Evolutionary conservation across 495 filamentous ascomycete genomes (phyloP).

Genomic region (Letharia lupina): DNA sequence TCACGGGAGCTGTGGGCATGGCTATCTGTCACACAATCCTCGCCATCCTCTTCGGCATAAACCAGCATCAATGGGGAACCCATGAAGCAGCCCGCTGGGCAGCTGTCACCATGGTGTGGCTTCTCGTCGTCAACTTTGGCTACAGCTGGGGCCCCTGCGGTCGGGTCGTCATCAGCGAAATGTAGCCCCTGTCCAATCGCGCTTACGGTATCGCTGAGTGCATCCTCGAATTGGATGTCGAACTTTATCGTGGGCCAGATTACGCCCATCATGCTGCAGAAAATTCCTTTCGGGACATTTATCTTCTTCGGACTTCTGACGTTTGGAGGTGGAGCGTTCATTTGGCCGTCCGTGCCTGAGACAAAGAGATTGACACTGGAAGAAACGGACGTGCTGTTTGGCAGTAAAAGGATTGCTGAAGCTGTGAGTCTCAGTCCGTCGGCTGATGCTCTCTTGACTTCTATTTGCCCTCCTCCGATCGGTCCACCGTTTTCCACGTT

Average conservation of each 20-base stretch:
- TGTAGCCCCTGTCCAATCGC: slow-evolving; percentile 67
- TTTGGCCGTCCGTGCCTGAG: slow-evolving; percentile 49
- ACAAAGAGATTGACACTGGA: slow-evolving; percentile 51
- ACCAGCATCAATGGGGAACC: slow-evolving; percentile 47
- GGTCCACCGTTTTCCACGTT: slow-evolving; percentile 18
- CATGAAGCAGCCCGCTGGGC: slow-evolving; percentile 45
- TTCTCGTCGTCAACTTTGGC: slow-evolving; percentile 29
- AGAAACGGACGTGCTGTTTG: slow-evolving; percentile 38
- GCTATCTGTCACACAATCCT: slow-evolving; percentile 74
- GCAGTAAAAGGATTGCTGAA: slow-evolving; percentile 22
- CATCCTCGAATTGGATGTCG: slow-evolving; percentile 55
- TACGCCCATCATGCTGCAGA: slow-evolving; percentile 51
- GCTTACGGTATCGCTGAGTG: slow-evolving; percentile 70
- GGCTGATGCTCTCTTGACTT: not conserved
- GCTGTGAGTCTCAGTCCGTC: slow-evolving; percentile 31
- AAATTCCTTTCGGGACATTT: slow-evolving; percentile 35
- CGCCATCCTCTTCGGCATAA: slow-evolving; percentile 61
- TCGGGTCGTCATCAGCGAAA: slow-evolving; percentile 61
- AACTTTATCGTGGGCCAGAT: slow-evolving; percentile 61
- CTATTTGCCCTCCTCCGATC: not conserved
- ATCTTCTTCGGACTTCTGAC: slow-evolving; percentile 29
- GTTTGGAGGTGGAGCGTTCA: slow-evolving; percentile 23
- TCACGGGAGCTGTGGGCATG: slow-evolving; percentile 68
- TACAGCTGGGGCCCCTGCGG: slow-evolving; percentile 44
- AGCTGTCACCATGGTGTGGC: slow-evolving; percentile 31